Evolutionary conservation across 192 early-diverging fungal genomes (phyloP), one percentile per base, ranked within the genome.

Genomic region (Chytriomyces sp.): DNA sequence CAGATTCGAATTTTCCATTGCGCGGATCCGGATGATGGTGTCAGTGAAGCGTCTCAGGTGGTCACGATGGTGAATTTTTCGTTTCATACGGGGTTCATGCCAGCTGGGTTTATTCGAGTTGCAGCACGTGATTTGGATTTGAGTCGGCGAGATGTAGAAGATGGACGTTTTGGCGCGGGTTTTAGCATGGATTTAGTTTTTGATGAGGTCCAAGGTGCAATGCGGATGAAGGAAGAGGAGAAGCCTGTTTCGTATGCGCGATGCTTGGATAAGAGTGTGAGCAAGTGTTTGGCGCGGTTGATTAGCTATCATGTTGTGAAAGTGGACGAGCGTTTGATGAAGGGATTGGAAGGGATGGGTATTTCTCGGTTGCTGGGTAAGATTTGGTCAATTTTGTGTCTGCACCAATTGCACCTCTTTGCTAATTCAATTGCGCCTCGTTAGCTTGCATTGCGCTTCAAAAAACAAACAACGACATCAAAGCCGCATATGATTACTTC

Each of bases 1-100:
- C 88, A 87, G 61, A 50, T 87, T 13, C 78, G 88, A 13, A 65
- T 85, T 59, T 83, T 84, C 53, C 81, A 82, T 61, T 79, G 76
- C 45, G 80, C 81, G 1, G 81, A 85, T 64, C 70, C 79, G 5
- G 73, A 75, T 50, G 63, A 75, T n/a, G 62, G 62, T 9, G 63
- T 71, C 20, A 46, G 68, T 28, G 43, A 75, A 24, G 65, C 82
- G 5, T 59, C 62, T 5, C 81, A 87, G 48, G 74, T 87, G 60
- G 77, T 75, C 24, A 89, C 89, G 0, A 82, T 90, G 69, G 78
- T 87, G 20, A 84, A 79, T 28, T 85, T 90, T 59, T 85, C 86
- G 2, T 90, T 90, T 72, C 79, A 90, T 67, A 84, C 86, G n/a
- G 89, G 89, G 23, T 90, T 90, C 69, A 89, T 90, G 83, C 78